These are phyloP conservation scores for Jaapia argillacea DNA, from an alignment of 768 basidiomycete genomes.

Conservation along the genomic window DNA sequence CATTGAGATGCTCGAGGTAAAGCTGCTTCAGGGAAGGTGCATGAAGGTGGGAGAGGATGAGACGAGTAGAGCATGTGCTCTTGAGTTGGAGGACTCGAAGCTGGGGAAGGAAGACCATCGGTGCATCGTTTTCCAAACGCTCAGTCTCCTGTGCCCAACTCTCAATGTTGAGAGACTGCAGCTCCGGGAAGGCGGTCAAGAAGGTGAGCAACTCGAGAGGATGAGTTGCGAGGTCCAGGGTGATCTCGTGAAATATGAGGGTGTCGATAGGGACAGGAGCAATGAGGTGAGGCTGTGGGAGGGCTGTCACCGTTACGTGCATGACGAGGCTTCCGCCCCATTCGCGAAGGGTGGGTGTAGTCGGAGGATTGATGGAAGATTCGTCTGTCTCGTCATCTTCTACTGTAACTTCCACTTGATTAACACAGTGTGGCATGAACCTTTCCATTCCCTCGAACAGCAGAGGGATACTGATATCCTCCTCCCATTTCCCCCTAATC, in stretches of 20 bases:
- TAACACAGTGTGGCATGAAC: too few species aligned
- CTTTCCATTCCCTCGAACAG: background rate
- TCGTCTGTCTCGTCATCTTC: constrained; percentile 6
- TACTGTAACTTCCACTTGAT: too few species aligned
- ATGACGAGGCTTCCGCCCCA: constrained; percentile 23
- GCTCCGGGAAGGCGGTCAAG: constrained; percentile 47
- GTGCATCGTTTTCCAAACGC: constrained; percentile 17
- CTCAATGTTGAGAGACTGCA: constrained; percentile 47
- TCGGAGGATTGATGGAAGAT: constrained; percentile 2
- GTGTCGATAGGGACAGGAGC: constrained; percentile 44
- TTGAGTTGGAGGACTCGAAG: constrained; percentile 49
- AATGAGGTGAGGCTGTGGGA: constrained; percentile 37
- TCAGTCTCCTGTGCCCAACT: constrained; percentile 41
- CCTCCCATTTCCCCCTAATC: constrained; percentile 27
- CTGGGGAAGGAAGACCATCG: constrained; percentile 42
- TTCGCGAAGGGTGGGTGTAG: constrained; percentile 10
- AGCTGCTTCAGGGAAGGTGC: constrained; percentile 51
- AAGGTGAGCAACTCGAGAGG: constrained; percentile 48
- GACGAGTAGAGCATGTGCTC: constrained; percentile 52
- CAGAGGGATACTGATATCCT: constrained; percentile 13
- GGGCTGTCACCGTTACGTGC: constrained; percentile 35
- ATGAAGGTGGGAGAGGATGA: constrained; percentile 53
- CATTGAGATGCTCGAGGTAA: constrained; percentile 57
- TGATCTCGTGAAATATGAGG: constrained; percentile 45
- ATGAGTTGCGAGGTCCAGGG: constrained; percentile 27